Evolutionary conservation across 2,329 filamentous ascomycete species (phyloP).

Genomic region (Escovopsis sp.): DNA sequence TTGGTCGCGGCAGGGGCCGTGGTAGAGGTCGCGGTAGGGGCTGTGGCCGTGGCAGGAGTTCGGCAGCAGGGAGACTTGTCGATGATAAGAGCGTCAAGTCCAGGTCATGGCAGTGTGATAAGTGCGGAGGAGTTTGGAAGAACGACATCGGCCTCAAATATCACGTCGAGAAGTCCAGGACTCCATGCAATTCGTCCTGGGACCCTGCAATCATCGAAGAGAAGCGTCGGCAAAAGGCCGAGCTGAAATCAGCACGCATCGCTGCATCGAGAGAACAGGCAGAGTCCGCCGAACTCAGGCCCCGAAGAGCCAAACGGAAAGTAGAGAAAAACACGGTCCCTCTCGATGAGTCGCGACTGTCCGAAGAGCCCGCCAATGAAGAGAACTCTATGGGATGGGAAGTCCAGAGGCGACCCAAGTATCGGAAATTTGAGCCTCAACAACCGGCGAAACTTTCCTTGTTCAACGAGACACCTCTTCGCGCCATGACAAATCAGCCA

Average conservation of each 20-base stretch:
- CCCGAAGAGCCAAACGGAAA: neutral
- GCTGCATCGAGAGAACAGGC: neutral
- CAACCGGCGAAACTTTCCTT: neutral
- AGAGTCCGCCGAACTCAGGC: neutral
- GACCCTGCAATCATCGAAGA: constrained; percentile 4
- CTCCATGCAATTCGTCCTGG: constrained; percentile 35
- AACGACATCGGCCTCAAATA: constrained; percentile 45
- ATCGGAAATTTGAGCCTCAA: neutral
- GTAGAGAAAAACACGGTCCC: neutral
- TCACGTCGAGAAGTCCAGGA: constrained; percentile 39
- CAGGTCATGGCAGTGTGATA: constrained; percentile 32
- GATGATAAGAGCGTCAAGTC: constrained; percentile 5
- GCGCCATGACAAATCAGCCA: neutral
- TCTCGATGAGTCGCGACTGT: neutral
- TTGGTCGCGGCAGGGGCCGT: neutral
- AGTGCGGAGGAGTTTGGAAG: constrained; percentile 41
- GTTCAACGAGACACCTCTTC: neutral
- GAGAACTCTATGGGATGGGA: neutral
- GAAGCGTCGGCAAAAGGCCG: constrained; percentile 4
- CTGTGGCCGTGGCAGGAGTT: constrained; percentile 2
- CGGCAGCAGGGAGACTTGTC: constrained; percentile 5
- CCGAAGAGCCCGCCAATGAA: neutral
- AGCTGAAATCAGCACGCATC: no score
- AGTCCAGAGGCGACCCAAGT: neutral
- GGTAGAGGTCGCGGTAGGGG: constrained; percentile 5